Percentiles rank a stretch among this genome's conserved stretches.
phyloP scores from a whole-genome alignment of 2,329 filamentous ascomycete genomes.

The Cladosporium halotolerans region DNA sequence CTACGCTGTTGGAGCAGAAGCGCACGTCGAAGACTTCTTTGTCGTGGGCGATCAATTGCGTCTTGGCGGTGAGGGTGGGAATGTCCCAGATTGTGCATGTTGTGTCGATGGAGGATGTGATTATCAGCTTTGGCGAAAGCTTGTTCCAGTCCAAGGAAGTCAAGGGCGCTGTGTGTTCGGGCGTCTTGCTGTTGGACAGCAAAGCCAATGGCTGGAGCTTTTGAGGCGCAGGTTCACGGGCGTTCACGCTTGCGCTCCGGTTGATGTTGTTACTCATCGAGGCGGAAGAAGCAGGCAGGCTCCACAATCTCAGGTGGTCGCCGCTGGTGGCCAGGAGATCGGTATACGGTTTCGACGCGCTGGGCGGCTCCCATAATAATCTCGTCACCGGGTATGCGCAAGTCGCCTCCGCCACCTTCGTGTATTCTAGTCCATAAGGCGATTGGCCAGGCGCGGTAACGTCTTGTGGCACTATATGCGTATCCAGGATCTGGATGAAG shows the following conservation, averaged over 20 bases:
- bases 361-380: slow-evolving; percentile 92
- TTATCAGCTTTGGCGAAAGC: slow-evolving; percentile 91
- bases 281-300: slow-evolving; percentile 54
- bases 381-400: slow-evolving; percentile 96
- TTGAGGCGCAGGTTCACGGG: slow-evolving; percentile 53
- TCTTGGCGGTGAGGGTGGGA: slow-evolving; percentile 93
- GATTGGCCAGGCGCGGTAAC: slow-evolving; percentile 63
- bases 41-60: slow-evolving; percentile 95
- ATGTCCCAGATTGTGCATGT: slow-evolving; percentile 99
- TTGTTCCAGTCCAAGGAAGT: slow-evolving; percentile 98
- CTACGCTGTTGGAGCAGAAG: slow-evolving; percentile 96
- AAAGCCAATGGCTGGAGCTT: slow-evolving; percentile 91
- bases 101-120: slow-evolving; percentile 97
- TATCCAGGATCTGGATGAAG: slow-evolving; percentile 97
- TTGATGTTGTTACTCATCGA: slow-evolving; percentile 66
- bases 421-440: slow-evolving; percentile 78
- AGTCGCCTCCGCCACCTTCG: slow-evolving; percentile 89
- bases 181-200: slow-evolving; percentile 95
- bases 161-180: slow-evolving; percentile 92
- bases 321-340: slow-evolving; percentile 92
- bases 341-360: slow-evolving; percentile 88
- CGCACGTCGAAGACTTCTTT: slow-evolving; percentile 98
- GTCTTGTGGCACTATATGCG: slow-evolving; percentile 65
- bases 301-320: slow-evolving; percentile 91
- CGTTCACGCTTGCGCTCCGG: slow-evolving; percentile 56